Evolutionary conservation across 2,329 filamentous ascomycete species (phyloP).

Genomic region (Coniochaeta pulveracea): DNA sequence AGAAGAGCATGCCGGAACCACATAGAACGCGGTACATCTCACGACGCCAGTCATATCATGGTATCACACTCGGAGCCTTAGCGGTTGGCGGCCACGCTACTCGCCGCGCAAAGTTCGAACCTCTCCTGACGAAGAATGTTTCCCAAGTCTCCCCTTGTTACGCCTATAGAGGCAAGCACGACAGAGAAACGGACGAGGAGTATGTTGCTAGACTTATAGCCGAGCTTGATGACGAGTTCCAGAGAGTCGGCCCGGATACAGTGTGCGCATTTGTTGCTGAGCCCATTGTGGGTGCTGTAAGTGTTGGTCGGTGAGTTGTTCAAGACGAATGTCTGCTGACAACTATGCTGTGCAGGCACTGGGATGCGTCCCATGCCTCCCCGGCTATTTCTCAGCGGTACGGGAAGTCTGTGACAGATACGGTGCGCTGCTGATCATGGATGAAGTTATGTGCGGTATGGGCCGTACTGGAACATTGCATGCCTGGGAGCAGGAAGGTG

Average conservation of each 20-base stretch:
- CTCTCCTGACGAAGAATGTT: constrained; percentile 44
- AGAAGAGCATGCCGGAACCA: constrained; percentile 40
- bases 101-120: constrained; percentile 50
- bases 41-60: constrained; percentile 59
- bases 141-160: constrained; percentile 57
- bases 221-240: constrained; percentile 59
- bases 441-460: constrained; percentile 59
- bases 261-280: constrained; percentile 66
- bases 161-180: constrained; percentile 43
- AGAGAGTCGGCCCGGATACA: constrained; percentile 47
- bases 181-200: constrained; percentile 39
- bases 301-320: constrained; percentile 12
- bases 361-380: constrained; percentile 37
- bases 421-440: constrained; percentile 42
- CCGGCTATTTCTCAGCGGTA: constrained; percentile 43
- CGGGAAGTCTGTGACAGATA: constrained; percentile 41
- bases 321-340: not conserved
- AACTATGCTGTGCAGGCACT: constrained; percentile 25
- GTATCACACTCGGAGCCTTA: constrained; percentile 57
- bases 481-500: constrained; percentile 50
- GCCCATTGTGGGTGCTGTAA: constrained; percentile 60
- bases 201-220: constrained; percentile 50
- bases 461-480: constrained; percentile 51
- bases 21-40: constrained; percentile 55
- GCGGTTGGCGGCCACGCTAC: constrained; percentile 50